phyloP scores from a whole-genome alignment of 2,329 filamentous ascomycete species.

The Hypoxylon sp. region DNA sequence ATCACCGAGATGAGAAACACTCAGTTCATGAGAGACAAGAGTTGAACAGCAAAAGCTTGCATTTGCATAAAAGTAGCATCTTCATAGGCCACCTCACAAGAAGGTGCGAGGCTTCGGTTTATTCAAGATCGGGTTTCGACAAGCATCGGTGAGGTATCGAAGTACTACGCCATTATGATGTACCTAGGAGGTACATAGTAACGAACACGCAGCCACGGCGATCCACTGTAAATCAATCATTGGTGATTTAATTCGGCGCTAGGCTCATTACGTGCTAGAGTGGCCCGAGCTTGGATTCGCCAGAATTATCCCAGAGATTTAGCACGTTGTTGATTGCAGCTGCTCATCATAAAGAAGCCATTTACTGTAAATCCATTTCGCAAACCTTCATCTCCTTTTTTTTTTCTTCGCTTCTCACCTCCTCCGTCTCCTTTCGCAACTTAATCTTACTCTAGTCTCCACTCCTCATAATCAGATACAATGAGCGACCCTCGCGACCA shows the following conservation, averaged over 20 bases:
- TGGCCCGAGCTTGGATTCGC: constrained; percentile 30
- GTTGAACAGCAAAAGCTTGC: too few species aligned
- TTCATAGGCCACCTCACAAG: too few species aligned
- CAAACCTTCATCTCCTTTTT: constrained; percentile 11
- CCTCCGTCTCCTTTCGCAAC: constrained; percentile 6
- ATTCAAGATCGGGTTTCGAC: too few species aligned
- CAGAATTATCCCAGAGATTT: constrained; percentile 37
- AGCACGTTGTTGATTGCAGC: constrained; percentile 38
- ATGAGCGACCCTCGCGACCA: constrained; percentile 67
- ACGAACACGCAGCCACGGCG: neutral
- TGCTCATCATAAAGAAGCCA: constrained; percentile 40
- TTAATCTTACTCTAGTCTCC: constrained; percentile 4
- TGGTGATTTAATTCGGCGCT: neutral
- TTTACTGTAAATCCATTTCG: constrained; percentile 25
- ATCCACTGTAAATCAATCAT: neutral
- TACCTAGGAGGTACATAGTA: too few species aligned
- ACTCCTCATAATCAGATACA: constrained; percentile 46
- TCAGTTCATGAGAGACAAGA: too few species aligned
- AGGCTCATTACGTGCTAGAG: constrained; percentile 10
- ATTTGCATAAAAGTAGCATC: too few species aligned
- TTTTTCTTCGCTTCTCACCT: constrained; percentile 4
- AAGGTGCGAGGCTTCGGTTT: too few species aligned
- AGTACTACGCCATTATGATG: too few species aligned
- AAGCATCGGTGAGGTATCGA: too few species aligned
- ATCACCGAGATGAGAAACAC: neutral